Base-by-base conservation (phyloP, 2,329 filamentous ascomycete species). In the Acephala macrosclerotiorum region DNA sequence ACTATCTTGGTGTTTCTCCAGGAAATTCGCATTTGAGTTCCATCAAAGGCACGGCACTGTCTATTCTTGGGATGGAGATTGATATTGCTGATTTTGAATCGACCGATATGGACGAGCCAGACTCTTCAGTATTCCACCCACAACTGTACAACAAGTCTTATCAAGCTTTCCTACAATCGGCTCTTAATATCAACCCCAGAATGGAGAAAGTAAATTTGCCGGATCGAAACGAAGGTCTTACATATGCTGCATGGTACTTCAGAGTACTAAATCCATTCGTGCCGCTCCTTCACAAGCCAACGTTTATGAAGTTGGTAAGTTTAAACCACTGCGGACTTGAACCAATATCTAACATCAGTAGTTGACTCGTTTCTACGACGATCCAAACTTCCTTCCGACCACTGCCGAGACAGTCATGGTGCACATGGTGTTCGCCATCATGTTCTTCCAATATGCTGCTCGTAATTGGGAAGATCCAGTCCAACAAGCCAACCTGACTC, bases 371-470 rank as follows among this genome's bases (percentile, higher is more conserved):
- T 85, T 93, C 61, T 94, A 94, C 75, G 89, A 93, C 72, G 89
- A 94, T 61, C 82, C 85, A 18, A 80, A 76, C 62, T 92, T 90
- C 75, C 81, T 84, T 59, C 85, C 91, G 0, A 85, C 86, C 0
- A 77, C 85, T 0, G 84, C 91, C 1, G 89, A 96, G 74, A 83
- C 84, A 1, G 90, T 92, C 47, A 87, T 88, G 64, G 84, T 94
- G 0, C 91, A 95, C 77, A 92, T 94, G 87, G 85, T 96, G 49
- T 89, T 96, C 65, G 90, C 91, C 12, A 89, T 89, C 58, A 91
- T 95, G 71, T 89, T 89, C 74, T 93, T 91, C 71, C 92, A 96
- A 72, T 91, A 89, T 66, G 89, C 90, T n/a, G 82, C 88, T 4
- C 85, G 92, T 22, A 94, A 93, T 71, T 81, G 82, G 67, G 83